Conservation (phyloP, 1,139 yeast genomes). For the Candida freyschussii region DNA sequence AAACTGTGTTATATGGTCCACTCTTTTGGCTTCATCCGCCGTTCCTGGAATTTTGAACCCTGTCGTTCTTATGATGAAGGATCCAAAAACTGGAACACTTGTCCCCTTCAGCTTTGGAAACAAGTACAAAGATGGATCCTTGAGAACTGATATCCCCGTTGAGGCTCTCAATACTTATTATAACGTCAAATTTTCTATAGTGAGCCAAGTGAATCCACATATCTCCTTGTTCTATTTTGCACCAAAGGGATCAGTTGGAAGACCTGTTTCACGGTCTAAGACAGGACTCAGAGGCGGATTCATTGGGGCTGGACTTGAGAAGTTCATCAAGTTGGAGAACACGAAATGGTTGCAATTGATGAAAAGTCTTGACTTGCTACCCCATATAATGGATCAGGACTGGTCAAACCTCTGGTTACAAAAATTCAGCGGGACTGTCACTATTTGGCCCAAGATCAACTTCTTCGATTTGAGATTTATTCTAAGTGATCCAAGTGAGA, state of each 20-base stretch:
- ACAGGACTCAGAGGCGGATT: constrained; percentile 74
- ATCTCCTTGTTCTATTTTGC: constrained; percentile 72
- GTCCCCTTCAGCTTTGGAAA: constrained; percentile 74
- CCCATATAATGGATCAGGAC: constrained; percentile 67
- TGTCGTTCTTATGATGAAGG: constrained; percentile 72
- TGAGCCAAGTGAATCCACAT: constrained; percentile 82
- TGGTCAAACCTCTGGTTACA: constrained; percentile 80
- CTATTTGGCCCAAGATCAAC: constrained; percentile 68
- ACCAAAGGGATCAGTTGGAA: constrained; percentile 76
- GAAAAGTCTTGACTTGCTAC: constrained; percentile 61
- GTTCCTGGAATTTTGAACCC: constrained; percentile 85
- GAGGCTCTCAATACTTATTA: constrained; percentile 72
- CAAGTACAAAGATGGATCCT: constrained; percentile 60
- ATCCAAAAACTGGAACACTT: constrained; percentile 39
- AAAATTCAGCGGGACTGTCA: constrained; percentile 68
- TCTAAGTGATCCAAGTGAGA: constrained; percentile 63
- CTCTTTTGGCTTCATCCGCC: constrained; percentile 73
- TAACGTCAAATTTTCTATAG: constrained; percentile 71
- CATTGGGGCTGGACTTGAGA: constrained; percentile 67
- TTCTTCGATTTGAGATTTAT: constrained; percentile 60
- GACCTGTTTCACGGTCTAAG: constrained; percentile 66
- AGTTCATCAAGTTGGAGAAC: constrained; percentile 64
- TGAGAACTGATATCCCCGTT: constrained; percentile 60
- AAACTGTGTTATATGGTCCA: constrained; percentile 77
- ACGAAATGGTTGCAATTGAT: constrained; percentile 70